Evolutionary conservation across 1,284 basidiomycete genomes (phyloP).

Genomic region (Salmacisia buchloeana): DNA sequence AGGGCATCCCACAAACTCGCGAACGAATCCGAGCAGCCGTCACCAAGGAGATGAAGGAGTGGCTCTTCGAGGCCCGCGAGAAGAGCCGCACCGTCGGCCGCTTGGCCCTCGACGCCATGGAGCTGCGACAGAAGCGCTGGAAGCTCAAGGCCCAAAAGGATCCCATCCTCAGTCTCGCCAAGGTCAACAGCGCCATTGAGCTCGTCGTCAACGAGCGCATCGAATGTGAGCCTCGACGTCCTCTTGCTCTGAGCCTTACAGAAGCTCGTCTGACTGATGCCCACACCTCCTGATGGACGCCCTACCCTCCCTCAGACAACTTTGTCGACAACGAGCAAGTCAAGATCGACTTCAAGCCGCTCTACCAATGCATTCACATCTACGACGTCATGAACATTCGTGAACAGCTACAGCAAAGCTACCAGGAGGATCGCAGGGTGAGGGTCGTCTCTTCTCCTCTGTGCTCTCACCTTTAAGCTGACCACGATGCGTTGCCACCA

Average conservation of each 20-base stretch:
- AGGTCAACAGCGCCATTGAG: constrained; percentile 91
- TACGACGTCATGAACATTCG: constrained; percentile 84
- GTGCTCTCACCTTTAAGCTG: constrained; percentile 17
- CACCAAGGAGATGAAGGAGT: constrained; percentile 89
- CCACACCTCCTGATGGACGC: background rate
- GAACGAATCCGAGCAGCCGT: constrained; percentile 86
- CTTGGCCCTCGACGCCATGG: constrained; percentile 86
- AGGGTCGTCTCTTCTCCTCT: background rate
- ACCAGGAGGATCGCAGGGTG: constrained; percentile 84
- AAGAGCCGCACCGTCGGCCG: constrained; percentile 78
- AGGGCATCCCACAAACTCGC: constrained; percentile 82
- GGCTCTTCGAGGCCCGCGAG: constrained; percentile 91
- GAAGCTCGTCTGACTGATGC: background rate
- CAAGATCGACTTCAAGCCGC: constrained; percentile 83
- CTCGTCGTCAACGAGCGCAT: constrained; percentile 86
- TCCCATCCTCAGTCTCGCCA: constrained; percentile 59
- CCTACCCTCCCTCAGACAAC: constrained; percentile 61
- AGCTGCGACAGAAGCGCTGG: constrained; percentile 77
- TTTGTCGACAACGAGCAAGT: constrained; percentile 84
- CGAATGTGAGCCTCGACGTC: constrained; percentile 90
- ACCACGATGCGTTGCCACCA: background rate
- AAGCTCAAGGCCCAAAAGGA: constrained; percentile 52
- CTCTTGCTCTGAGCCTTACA: too few relatives aligned
- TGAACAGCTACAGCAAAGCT: constrained; percentile 81
- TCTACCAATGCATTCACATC: constrained; percentile 96